phyloP scores from a whole-genome alignment of 805 yeast species.

The Myxozyma lipomycoides region DNA sequence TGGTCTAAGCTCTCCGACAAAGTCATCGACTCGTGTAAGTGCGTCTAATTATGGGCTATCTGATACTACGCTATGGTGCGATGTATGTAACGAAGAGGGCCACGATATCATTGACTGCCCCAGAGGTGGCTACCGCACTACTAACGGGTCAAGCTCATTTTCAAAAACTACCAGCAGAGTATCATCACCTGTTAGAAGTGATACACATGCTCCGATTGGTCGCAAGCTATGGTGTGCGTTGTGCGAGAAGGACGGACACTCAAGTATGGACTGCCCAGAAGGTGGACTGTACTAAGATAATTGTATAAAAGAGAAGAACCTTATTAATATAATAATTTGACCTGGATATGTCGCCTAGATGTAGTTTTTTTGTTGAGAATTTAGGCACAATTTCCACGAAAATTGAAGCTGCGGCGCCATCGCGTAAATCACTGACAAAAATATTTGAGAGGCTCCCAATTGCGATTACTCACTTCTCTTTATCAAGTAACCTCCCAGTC shows the following conservation, averaged over 20 bases:
- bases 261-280: slow-evolving; percentile 81
- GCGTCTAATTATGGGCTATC: neutral
- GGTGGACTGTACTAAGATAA: slow-evolving; percentile 38
- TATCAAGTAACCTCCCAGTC: too few relatives aligned
- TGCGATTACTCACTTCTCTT: too few relatives aligned
- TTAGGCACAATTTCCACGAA: too few relatives aligned
- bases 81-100: slow-evolving; percentile 20
- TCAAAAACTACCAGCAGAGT: slow-evolving; percentile 42
- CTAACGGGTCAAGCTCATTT: neutral
- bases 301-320: neutral
- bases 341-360: neutral
- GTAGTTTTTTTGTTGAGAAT: neutral
- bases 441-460: too few relatives aligned
- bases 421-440: too few relatives aligned
- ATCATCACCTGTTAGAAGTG: slow-evolving; percentile 40
- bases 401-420: too few relatives aligned
- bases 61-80: slow-evolving; percentile 6
- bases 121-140: slow-evolving; percentile 3
- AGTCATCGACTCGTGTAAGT: neutral
- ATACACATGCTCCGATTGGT: slow-evolving; percentile 67
- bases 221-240: slow-evolving; percentile 83
- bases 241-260: slow-evolving; percentile 89
- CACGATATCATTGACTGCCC: slow-evolving; percentile 25
- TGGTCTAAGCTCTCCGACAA: neutral
- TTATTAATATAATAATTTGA: neutral